Evolutionary conservation across 108 stramenopile genomes (phyloP).

Genomic region (Nannochloropsis granulata): DNA sequence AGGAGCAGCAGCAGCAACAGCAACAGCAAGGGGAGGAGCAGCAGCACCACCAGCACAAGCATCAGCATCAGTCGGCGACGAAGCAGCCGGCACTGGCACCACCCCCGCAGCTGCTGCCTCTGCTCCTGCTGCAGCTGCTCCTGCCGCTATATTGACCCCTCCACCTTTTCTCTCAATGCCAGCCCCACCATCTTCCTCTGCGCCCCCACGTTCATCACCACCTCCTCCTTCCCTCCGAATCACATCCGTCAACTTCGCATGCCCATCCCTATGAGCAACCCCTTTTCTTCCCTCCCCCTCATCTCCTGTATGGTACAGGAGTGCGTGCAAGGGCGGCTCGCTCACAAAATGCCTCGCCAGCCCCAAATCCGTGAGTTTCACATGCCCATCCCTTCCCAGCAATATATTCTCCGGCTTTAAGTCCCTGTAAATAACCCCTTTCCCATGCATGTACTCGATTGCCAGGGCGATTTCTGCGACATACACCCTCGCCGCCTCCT

Average conservation of each 20-base stretch:
- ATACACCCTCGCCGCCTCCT: not conserved
- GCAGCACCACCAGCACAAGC: too few species aligned
- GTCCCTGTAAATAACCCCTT: constrained; percentile 22
- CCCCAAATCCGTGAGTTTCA: not conserved
- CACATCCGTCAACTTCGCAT: not conserved
- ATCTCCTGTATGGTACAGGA: not conserved
- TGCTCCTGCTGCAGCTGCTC: too few species aligned
- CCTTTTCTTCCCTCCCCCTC: not conserved
- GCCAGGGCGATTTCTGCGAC: not conserved
- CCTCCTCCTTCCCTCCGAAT: not conserved
- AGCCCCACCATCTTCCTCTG: not conserved
- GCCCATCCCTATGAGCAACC: constrained; percentile 20
- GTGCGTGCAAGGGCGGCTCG: not conserved
- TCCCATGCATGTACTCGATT: constrained; percentile 23
- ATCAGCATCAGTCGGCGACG: too few species aligned
- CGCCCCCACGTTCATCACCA: not conserved
- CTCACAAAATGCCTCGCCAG: not conserved
- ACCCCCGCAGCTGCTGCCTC: too few species aligned
- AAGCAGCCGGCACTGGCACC: too few species aligned
- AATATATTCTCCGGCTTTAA: constrained; percentile 28
- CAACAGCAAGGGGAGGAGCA: too few species aligned
- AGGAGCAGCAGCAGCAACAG: too few species aligned
- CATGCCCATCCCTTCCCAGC: constrained; percentile 12
- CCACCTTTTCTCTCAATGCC: too few species aligned
- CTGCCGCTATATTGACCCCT: too few species aligned